phyloP scores from a whole-genome alignment of 257 asterid species.

The Dorcoceras hygrometricum region DNA sequence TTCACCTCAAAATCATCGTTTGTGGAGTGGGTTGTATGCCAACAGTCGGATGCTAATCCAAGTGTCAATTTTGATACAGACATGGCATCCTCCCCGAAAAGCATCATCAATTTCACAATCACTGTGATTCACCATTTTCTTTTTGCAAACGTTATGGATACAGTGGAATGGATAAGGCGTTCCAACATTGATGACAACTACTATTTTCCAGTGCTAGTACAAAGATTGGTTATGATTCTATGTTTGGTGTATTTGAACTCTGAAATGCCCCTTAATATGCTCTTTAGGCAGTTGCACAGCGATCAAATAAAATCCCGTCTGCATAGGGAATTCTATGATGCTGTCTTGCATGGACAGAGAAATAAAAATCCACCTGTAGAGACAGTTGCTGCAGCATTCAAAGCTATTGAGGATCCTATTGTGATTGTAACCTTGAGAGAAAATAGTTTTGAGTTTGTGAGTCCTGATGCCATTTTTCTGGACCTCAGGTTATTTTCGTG shows the following conservation, averaged over 20 bases:
- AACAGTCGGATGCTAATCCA: slow-evolving; percentile 24
- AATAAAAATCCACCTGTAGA: background rate
- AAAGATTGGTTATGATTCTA: slow-evolving; percentile 41
- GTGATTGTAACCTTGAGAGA: slow-evolving; percentile 33
- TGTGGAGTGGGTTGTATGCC: slow-evolving; percentile 35
- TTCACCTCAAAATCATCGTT: slow-evolving; percentile 47
- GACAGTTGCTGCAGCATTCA: slow-evolving; percentile 41
- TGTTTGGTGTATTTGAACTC: slow-evolving; percentile 45
- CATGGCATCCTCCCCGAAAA: background rate
- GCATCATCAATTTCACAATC: slow-evolving; percentile 16
- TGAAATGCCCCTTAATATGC: slow-evolving; percentile 15
- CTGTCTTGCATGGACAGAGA: slow-evolving; percentile 19
- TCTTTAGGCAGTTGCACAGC: slow-evolving; percentile 16
- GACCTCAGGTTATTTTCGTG: slow-evolving; percentile 26
- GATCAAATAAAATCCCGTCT: slow-evolving; percentile 24
- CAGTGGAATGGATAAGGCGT: slow-evolving; percentile 32
- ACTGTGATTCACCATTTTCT: slow-evolving; percentile 26
- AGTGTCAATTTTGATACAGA: slow-evolving; percentile 6
- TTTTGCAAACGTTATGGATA: background rate
- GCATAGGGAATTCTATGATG: slow-evolving; percentile 36
- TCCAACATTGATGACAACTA: slow-evolving; percentile 16
- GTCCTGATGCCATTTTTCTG: slow-evolving; percentile 39
- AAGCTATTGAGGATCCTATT: slow-evolving; percentile 44
- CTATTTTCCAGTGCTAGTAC: slow-evolving; percentile 35
- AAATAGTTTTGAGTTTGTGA: background rate